phyloP scores from a whole-genome alignment of 2,329 filamentous ascomycete species.

The Penicillium occitanis region DNA sequence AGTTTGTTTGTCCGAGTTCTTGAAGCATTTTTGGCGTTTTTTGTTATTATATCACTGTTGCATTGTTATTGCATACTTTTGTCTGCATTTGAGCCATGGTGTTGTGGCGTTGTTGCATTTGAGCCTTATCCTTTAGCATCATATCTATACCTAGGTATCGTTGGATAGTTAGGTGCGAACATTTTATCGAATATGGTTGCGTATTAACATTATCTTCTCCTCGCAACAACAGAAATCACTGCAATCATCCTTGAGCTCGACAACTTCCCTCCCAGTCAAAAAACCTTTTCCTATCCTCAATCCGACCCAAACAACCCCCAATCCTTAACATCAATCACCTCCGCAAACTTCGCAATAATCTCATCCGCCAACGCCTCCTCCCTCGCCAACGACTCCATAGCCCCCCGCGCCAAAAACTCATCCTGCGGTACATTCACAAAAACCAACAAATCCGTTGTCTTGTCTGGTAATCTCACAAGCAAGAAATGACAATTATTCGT shows the following conservation, averaged over 20 bases:
- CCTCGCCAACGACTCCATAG: slow-evolving; percentile 66
- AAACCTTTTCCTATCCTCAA: neutral
- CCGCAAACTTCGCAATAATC: slow-evolving; percentile 56
- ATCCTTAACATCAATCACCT: slow-evolving; percentile 74
- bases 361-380: slow-evolving; percentile 56
- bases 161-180: neutral
- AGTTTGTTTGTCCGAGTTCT: neutral
- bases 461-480: slow-evolving; percentile 70
- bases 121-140: slow-evolving; percentile 2
- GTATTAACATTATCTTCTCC: neutral
- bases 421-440: slow-evolving; percentile 86
- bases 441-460: slow-evolving; percentile 78
- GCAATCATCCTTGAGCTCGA: neutral
- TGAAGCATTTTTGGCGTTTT: slow-evolving; percentile 18
- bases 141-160: neutral
- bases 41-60: neutral
- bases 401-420: slow-evolving; percentile 67
- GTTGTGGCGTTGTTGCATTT: slow-evolving; percentile 16
- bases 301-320: slow-evolving; percentile 68
- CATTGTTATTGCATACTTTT: slow-evolving; percentile 13
- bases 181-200: neutral
- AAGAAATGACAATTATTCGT: slow-evolving; percentile 71
- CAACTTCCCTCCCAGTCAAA: neutral
- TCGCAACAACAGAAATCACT: neutral
- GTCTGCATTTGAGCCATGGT: slow-evolving; percentile 16